Evolutionary conservation across 2,329 filamentous ascomycete species (phyloP).

Genomic region (Calonectria honghensis): DNA sequence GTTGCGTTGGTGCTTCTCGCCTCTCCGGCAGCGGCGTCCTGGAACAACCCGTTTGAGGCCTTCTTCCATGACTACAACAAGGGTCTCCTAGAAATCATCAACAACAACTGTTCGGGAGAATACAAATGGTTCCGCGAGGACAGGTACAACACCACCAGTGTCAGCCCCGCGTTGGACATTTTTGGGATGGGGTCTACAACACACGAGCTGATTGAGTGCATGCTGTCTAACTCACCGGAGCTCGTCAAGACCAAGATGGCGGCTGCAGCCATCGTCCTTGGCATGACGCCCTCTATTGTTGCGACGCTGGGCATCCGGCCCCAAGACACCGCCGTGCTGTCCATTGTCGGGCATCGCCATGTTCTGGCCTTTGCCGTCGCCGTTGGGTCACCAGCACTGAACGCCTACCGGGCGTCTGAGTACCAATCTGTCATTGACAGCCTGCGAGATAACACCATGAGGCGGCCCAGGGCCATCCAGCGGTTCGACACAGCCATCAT

Average conservation of each 20-base stretch:
- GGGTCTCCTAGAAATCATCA: conserved; percentile 30
- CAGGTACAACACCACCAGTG: background rate
- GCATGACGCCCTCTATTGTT: conserved; percentile 37
- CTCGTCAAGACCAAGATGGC: conserved; percentile 42
- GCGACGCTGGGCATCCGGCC: conserved; percentile 34
- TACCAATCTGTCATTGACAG: conserved; percentile 37
- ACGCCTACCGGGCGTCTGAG: conserved; percentile 38
- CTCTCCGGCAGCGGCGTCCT: conserved; percentile 22
- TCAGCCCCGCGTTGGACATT: background rate
- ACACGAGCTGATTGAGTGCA: conserved; percentile 34
- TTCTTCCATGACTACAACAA: conserved; percentile 30
- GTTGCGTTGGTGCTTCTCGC: conserved; percentile 17
- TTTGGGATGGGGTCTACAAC: conserved; percentile 24
- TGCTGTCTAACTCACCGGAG: conserved; percentile 31
- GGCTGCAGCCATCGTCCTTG: conserved; percentile 39
- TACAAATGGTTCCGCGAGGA: conserved; percentile 25
- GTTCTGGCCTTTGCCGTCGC: conserved; percentile 38
- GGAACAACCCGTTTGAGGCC: conserved; percentile 25
- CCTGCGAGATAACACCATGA: conserved; percentile 29
- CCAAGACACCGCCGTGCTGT: conserved; percentile 35
- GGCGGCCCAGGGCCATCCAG: conserved; percentile 20
- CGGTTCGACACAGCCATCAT: conserved; percentile 33
- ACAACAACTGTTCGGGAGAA: conserved; percentile 28
- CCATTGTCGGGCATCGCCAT: conserved; percentile 37
- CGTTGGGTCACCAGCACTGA: conserved; percentile 38